Conservation (phyloP, 352 stramenopile species). For the Pythium pyrilobum region DNA sequence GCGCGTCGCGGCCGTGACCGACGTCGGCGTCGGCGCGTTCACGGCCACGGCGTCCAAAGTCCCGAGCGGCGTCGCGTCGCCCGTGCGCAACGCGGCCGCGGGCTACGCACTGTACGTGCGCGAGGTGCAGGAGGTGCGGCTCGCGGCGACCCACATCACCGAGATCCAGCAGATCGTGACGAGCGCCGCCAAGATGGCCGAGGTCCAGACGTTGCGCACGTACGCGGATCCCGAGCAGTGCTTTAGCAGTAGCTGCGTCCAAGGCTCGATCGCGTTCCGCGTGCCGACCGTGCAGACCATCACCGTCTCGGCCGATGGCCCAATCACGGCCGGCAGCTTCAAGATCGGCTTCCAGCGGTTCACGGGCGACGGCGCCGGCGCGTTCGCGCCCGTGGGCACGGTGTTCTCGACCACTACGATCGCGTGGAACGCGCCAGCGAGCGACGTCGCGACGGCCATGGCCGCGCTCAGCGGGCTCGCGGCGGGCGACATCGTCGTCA, state of each 20-base stretch:
- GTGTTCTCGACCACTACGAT: conserved; percentile 22
- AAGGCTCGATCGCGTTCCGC: conserved; percentile 54
- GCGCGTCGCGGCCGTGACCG: conserved; percentile 49
- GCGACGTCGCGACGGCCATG: conserved; percentile 27
- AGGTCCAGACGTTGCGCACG: conserved; percentile 70
- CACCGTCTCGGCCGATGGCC: conserved; percentile 40
- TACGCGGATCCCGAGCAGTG: conserved; percentile 39
- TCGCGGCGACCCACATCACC: conserved; percentile 56
- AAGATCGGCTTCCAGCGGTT: conserved; percentile 40
- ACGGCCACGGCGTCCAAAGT: conserved; percentile 30
- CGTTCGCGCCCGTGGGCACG: conserved; percentile 24
- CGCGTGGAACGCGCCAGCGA: conserved; percentile 34
- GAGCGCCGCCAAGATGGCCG: conserved; percentile 47
- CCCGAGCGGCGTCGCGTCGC: conserved; percentile 38
- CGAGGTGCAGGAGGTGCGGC: conserved; percentile 66
- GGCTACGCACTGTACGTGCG: conserved; percentile 51
- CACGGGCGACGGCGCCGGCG: conserved; percentile 18
- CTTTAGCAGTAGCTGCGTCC: conserved; percentile 40
- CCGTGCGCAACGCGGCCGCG: conserved; percentile 44
- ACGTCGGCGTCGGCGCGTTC: conserved; percentile 48
- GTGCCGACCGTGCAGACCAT: conserved; percentile 74
- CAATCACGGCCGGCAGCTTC: conserved; percentile 46
- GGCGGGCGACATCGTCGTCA: conserved; percentile 58
- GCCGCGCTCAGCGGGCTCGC: conserved; percentile 28
- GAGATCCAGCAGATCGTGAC: conserved; percentile 71